Base-by-base conservation (phyloP, 441 rosid genomes). In the Melastoma candidum region DNA sequence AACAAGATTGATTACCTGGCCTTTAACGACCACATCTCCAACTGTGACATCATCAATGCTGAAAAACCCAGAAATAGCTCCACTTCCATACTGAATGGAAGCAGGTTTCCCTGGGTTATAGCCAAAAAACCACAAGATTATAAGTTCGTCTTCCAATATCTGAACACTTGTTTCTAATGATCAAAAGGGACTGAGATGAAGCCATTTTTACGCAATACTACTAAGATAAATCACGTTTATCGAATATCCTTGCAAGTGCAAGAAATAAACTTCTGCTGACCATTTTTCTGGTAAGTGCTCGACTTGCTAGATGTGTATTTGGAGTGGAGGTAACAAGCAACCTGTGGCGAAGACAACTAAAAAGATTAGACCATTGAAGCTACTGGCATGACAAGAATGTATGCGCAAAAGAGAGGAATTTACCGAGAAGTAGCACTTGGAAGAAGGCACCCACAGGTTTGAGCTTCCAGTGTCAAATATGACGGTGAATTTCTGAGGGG, bases 361-460 rank as follows among this genome's bases (percentile, higher is more conserved):
- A n/a, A 4, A 47, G 17, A n/a, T 49, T 45, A 8, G 41, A 11
- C 24, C 44, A 8, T 11, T 12, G 47, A 22, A 47, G 11, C 22
- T 17, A 13, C 51, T 39, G 24, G 27, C 43, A 9, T 44, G 22
- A 27, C 49, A 54, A 47, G 25, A 39, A 13, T 12, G 2, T 54
- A 26, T 7, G 26, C 12, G 47, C 11, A 46, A 39, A 1, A 0
- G 44, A 11, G 44, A 44, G 11, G 6, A 54, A 45, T 54, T 55
- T 44, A 62, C 66, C 50, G 60, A 62, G 51, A 54, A 27, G 46
- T 54, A 48, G 48, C 66, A 62, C 39, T 55, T 43, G 10, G 60
- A 62, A 36, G 66, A 62, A 48, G 66, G 66, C 45, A 62, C 66
- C 66, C 66, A 62, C 44, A 62, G 43, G 45, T 62, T 62, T 25